A percentile compares a stretch with the other conserved stretches of the same genome.
phyloP scores from a whole-genome alignment of 2,329 filamentous ascomycete species.

The Pseudocercospora eumusae region DNA sequence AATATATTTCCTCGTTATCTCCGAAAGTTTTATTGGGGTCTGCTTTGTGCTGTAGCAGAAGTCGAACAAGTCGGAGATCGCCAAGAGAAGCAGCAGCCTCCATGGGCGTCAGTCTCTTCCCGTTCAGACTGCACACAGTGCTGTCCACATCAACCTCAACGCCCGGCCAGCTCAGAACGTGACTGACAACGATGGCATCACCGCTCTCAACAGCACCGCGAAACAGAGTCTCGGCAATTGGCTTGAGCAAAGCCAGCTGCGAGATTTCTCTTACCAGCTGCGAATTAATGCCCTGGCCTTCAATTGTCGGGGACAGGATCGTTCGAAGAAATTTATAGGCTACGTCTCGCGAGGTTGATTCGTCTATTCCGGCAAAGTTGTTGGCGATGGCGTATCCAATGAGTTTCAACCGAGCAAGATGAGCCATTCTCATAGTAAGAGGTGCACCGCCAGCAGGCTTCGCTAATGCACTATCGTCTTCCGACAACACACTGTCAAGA shows the following conservation, averaged over 20 bases:
- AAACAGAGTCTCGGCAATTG: not conserved
- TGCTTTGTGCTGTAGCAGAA: not conserved
- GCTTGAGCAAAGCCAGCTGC: not conserved
- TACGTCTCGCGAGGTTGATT: not conserved
- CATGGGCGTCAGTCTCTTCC: not conserved
- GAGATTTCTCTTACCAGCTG: not conserved
- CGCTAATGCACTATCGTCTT: not conserved
- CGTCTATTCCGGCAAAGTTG: slow-evolving; percentile 1
- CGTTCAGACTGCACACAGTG: not conserved
- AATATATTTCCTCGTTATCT: too few relatives aligned
- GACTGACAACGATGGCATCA: not conserved
- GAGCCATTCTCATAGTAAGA: not conserved
- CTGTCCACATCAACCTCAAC: not conserved
- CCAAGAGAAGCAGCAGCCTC: not conserved
- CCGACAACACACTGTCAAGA: not conserved
- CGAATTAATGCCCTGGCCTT: not conserved
- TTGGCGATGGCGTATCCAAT: not conserved
- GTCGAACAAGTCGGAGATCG: not conserved
- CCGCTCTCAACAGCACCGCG: not conserved
- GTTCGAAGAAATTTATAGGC: not conserved
- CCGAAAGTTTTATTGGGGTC: not conserved
- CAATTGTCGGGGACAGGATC: not conserved
- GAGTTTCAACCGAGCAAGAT: not conserved
- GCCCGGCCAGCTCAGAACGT: not conserved
- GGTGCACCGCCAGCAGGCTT: not conserved